Percentiles rank a stretch among this genome's conserved stretches.
phyloP scores from a whole-genome alignment of 306 rosid species.

The Vigna trinervia region DNA sequence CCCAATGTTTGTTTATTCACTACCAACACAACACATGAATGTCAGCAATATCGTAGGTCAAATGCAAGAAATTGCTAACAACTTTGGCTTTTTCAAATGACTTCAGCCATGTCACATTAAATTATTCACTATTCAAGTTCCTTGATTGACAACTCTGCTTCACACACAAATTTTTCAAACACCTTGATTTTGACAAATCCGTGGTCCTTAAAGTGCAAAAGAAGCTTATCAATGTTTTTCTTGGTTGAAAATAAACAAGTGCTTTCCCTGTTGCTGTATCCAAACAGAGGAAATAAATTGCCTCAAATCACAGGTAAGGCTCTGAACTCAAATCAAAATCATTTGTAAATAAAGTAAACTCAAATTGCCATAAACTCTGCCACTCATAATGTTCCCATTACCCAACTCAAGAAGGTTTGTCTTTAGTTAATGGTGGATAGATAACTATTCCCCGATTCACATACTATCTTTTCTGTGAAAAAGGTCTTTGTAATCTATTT shows the following conservation, averaged over 20 bases:
- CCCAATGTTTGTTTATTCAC: slow-evolving; percentile 11
- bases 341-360: neutral
- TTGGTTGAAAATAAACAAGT: neutral
- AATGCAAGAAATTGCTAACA: slow-evolving; percentile 8
- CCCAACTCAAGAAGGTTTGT: too few species aligned
- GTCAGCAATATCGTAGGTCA: slow-evolving; percentile 23
- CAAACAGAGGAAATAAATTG: slow-evolving; percentile 8
- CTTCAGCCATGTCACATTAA: too few species aligned
- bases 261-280: neutral
- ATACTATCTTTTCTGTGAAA: neutral
- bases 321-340: neutral
- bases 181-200: too few species aligned
- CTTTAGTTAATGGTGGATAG: too few species aligned
- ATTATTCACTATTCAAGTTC: too few species aligned
- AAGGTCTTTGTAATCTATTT: neutral
- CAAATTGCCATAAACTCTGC: neutral
- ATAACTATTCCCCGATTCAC: neutral
- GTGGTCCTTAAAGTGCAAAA: too few species aligned
- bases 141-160: too few species aligned
- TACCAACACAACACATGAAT: slow-evolving; percentile 18
- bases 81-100: neutral
- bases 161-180: too few species aligned
- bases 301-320: neutral
- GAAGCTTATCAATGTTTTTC: too few species aligned
- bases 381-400: too few species aligned